phyloP scores from a whole-genome alignment of 495 filamentous ascomycete species.

The Hypoxylon fuscum region DNA sequence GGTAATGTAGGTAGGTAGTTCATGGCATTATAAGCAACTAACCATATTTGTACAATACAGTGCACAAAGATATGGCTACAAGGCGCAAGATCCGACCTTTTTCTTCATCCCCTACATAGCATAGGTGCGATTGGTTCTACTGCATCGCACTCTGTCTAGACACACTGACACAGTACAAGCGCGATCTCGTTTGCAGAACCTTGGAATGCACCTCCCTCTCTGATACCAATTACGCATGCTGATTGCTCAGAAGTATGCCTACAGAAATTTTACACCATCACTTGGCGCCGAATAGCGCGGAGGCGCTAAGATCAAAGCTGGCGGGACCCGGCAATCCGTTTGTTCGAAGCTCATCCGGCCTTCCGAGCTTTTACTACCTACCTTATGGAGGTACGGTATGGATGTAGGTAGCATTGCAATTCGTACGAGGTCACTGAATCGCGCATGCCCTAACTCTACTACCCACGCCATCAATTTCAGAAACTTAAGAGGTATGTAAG shows the following conservation, averaged over 20 bases:
- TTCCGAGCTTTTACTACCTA: slow-evolving; percentile 21
- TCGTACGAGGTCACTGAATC: slow-evolving; percentile 16
- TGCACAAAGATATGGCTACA: slow-evolving; percentile 28
- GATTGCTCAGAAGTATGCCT: slow-evolving; percentile 2
- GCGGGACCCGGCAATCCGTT: slow-evolving; percentile 19
- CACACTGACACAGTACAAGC: too few relatives aligned
- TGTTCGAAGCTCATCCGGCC: slow-evolving; percentile 32
- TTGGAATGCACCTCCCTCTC: slow-evolving; percentile 2
- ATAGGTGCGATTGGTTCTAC: too few relatives aligned
- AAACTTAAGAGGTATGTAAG: too few relatives aligned
- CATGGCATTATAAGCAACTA: slow-evolving; percentile 26
- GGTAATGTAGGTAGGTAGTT: too few relatives aligned
- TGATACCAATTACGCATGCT: slow-evolving; percentile 5
- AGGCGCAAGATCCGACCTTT: slow-evolving; percentile 35
- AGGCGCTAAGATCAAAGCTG: slow-evolving; percentile 19
- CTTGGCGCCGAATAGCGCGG: slow-evolving; percentile 5
- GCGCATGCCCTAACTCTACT: background rate
- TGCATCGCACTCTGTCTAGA: too few relatives aligned
- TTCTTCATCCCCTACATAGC: background rate
- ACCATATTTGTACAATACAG: slow-evolving; percentile 16
- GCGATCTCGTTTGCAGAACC: slow-evolving; percentile 5
- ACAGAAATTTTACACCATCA: slow-evolving; percentile 2
- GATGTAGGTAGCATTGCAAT: background rate
- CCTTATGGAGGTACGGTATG: background rate
- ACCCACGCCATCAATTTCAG: background rate